Percentiles rank a stretch among this genome's conserved stretches.
phyloP scores from a whole-genome alignment of 2,329 filamentous ascomycete genomes.

The Hansfordia pulvinata region DNA sequence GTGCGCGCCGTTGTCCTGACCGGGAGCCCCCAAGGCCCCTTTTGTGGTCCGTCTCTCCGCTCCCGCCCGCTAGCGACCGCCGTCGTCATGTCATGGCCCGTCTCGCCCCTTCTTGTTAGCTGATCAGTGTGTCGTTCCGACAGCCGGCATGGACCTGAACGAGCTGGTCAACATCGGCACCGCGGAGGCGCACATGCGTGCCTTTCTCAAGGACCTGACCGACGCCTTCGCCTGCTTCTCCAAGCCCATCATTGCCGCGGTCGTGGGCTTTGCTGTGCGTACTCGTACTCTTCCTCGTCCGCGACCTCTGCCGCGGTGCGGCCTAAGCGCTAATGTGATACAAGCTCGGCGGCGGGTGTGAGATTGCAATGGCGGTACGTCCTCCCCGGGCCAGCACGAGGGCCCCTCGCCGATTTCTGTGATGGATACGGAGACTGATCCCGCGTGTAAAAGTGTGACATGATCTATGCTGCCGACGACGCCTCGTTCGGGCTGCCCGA shows the following conservation, averaged over 20 bases:
- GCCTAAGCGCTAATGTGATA: constrained; percentile 1
- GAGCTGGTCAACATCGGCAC: constrained; percentile 17
- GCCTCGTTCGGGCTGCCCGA: constrained; percentile 18
- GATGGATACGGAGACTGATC: background rate
- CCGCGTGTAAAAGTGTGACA: constrained; percentile 17
- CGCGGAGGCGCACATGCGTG: constrained; percentile 11
- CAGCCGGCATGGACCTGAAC: constrained; percentile 19
- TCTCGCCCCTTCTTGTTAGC: constrained; percentile 5
- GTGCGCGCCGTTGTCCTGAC: constrained; percentile 23
- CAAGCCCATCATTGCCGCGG: constrained; percentile 34
- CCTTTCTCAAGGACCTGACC: constrained; percentile 25
- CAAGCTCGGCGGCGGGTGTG: constrained; percentile 35
- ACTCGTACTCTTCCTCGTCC: constrained; percentile 9
- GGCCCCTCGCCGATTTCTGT: background rate
- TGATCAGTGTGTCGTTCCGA: constrained; percentile 6
- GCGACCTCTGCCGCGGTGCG: constrained; percentile 2
- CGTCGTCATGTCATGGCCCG: constrained; percentile 2
- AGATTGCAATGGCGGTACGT: constrained; percentile 30
- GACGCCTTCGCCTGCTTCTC: constrained; percentile 19
- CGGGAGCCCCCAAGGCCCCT: constrained; percentile 18
- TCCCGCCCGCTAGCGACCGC: constrained; percentile 3
- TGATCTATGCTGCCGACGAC: constrained; percentile 16
- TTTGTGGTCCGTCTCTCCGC: constrained; percentile 18
- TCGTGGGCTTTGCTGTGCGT: constrained; percentile 35
- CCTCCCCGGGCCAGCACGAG: background rate